A percentile compares a stretch with the other conserved stretches of the same genome.
Evolutionary conservation across 176 grass and related monocot species (phyloP).

Genomic region (Triticum urartu): DNA sequence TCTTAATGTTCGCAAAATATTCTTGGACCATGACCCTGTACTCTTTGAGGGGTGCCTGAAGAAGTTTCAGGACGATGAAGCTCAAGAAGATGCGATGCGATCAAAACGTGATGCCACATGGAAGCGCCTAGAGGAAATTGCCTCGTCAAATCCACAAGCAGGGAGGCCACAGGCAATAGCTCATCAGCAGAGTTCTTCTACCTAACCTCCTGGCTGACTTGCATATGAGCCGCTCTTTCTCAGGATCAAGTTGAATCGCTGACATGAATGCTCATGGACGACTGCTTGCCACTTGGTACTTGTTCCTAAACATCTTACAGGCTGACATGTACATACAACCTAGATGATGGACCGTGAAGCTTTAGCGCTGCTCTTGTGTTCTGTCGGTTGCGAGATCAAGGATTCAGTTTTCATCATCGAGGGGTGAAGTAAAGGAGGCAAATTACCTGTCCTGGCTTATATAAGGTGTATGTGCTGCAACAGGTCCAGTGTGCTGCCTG

Average conservation of each 20-base stretch:
- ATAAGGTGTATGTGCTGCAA: neutral
- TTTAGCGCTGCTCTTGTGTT: slow-evolving; percentile 9
- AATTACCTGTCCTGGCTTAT: neutral
- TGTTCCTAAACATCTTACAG: slow-evolving; percentile 26
- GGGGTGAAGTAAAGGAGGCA: slow-evolving; percentile 9
- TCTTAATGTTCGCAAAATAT: neutral
- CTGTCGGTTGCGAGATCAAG: neutral
- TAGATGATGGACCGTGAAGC: slow-evolving; percentile 13
- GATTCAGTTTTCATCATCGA: slow-evolving; percentile 11
- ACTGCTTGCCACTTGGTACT: slow-evolving; percentile 7
- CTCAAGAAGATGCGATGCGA: slow-evolving; percentile 32
- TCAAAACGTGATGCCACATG: slow-evolving; percentile 61
- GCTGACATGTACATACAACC: slow-evolving; percentile 36
- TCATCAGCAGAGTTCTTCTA: slow-evolving; percentile 12
- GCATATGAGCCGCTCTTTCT: neutral
- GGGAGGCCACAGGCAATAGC: slow-evolving; percentile 23
- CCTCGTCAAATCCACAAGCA: slow-evolving; percentile 38
- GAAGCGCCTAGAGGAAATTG: slow-evolving; percentile 68
- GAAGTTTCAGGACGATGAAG: slow-evolving; percentile 70
- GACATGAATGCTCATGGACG: slow-evolving; percentile 36
- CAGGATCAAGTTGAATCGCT: slow-evolving; percentile 18
- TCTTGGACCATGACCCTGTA: slow-evolving; percentile 19
- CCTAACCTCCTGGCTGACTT: slow-evolving; percentile 19
- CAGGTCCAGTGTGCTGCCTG: slow-evolving; percentile 2
- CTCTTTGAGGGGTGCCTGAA: slow-evolving; percentile 57